Conservation (phyloP, 139 green algal genomes). For the Zygnema circumcarinatum region DNA sequence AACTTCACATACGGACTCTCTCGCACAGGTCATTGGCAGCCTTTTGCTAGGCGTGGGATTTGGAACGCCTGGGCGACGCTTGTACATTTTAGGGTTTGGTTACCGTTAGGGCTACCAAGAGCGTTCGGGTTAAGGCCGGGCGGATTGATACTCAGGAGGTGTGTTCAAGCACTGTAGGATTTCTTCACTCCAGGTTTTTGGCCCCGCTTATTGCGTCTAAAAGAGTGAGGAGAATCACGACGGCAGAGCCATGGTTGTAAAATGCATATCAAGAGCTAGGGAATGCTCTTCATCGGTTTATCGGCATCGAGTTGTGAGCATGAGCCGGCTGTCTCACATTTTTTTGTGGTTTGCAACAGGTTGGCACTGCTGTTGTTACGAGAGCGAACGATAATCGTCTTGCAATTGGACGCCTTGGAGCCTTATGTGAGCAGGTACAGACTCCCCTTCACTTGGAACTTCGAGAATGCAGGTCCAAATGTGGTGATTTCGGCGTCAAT, state of each 20-base stretch:
- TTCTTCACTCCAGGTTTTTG: neutral
- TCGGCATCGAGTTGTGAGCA: too few species aligned
- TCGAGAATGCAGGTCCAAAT: too few species aligned
- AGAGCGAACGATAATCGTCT: slow-evolving; percentile 11
- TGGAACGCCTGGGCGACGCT: too few species aligned
- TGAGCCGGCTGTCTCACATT: too few species aligned
- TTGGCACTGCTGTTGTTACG: slow-evolving; percentile 27
- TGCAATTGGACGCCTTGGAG: slow-evolving; percentile 24
- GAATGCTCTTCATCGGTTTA: neutral
- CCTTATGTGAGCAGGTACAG: slow-evolving; percentile 34
- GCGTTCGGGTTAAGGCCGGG: neutral
- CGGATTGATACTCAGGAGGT: neutral
- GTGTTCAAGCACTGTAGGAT: neutral
- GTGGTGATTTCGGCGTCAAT: neutral
- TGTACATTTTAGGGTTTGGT: neutral
- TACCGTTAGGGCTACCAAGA: neutral
- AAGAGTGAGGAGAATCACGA: neutral
- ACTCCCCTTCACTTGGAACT: neutral
- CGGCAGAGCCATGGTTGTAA: neutral
- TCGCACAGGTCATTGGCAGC: neutral
- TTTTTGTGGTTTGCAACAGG: too few species aligned
- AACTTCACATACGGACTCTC: neutral
- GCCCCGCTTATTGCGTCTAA: neutral
- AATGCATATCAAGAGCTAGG: neutral
- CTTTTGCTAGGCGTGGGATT: neutral